These are phyloP conservation scores for Lycium ferocissimum DNA, from an alignment of 257 asterid genomes.

Conservation along the genomic window DNA sequence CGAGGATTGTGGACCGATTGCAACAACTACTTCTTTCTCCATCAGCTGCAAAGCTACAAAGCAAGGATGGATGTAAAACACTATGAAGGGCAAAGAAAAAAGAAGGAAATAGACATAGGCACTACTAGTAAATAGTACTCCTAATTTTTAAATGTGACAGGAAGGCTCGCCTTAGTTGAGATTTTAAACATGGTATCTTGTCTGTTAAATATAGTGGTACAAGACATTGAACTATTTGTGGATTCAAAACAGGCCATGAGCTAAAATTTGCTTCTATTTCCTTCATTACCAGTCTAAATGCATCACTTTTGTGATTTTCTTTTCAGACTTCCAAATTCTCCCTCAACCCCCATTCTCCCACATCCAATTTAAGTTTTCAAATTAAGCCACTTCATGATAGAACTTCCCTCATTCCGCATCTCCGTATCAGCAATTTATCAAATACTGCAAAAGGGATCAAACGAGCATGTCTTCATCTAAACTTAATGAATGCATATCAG, in stretches of 20 bases:
- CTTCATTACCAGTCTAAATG: not conserved
- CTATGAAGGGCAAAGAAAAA: not conserved
- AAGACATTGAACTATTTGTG: not conserved
- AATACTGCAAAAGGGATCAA: not conserved
- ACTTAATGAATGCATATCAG: not conserved
- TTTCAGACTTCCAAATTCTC: constrained; percentile 1
- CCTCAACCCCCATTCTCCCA: not conserved
- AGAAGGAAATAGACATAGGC: not conserved
- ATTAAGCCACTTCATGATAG: not conserved
- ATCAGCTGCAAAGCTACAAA: constrained; percentile 71
- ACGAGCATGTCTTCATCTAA: not conserved
- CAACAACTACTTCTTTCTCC: constrained; percentile 59
- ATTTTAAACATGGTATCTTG: not conserved
- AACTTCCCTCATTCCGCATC: not conserved
- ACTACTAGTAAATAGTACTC: not conserved
- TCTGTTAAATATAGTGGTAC: not conserved
- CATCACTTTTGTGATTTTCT: not conserved
- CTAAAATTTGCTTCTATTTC: not conserved
- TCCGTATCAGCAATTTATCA: not conserved
- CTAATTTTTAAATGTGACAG: not conserved
- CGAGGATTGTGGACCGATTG: constrained; percentile 75
- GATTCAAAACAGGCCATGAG: constrained; percentile 1
- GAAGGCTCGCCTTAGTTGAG: not conserved
- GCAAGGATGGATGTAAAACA: constrained; percentile 41
- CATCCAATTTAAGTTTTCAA: not conserved